Evolutionary conservation across 495 filamentous ascomycete genomes (phyloP).

Genomic region (Penicillium goetzii): DNA sequence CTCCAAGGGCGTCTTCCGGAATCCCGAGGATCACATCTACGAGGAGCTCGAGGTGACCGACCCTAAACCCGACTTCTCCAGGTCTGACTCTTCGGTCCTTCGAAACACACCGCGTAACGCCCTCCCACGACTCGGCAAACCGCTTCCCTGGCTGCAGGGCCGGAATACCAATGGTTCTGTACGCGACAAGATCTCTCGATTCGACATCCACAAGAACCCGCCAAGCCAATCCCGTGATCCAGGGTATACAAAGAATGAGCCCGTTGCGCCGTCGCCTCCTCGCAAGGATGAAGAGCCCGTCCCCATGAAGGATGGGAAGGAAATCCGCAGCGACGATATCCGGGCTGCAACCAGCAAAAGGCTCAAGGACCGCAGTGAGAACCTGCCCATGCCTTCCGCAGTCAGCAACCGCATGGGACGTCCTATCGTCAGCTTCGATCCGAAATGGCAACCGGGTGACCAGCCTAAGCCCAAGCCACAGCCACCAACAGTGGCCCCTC

Average conservation of each 20-base stretch:
- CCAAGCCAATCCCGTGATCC: constrained; percentile 76
- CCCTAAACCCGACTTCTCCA: constrained; percentile 37
- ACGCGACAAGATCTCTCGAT: constrained; percentile 59
- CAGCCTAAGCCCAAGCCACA: constrained; percentile 30
- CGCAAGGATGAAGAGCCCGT: constrained; percentile 30
- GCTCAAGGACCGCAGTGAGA: constrained; percentile 80
- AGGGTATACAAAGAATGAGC: constrained; percentile 67
- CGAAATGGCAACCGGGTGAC: constrained; percentile 71
- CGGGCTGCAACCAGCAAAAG: constrained; percentile 87
- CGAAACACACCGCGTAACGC: constrained; percentile 59
- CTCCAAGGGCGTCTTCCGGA: constrained; percentile 51
- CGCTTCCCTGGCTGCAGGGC: constrained; percentile 42
- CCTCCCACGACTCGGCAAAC: constrained; percentile 54
- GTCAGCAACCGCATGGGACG: constrained; percentile 83
- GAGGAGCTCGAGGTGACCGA: constrained; percentile 66
- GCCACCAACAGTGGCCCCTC: constrained; percentile 21
- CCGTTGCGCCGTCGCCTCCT: constrained; percentile 36
- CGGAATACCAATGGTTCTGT: constrained; percentile 45
- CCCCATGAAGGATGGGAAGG: constrained; percentile 70
- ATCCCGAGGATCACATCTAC: constrained; percentile 82
- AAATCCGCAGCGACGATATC: constrained; percentile 85
- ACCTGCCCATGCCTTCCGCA: constrained; percentile 79
- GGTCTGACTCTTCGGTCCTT: constrained; percentile 56
- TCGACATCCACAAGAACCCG: constrained; percentile 78
- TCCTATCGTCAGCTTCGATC: constrained; percentile 92